Conservation (phyloP, 352 stramenopile species). For the Pythium biforme region DNA sequence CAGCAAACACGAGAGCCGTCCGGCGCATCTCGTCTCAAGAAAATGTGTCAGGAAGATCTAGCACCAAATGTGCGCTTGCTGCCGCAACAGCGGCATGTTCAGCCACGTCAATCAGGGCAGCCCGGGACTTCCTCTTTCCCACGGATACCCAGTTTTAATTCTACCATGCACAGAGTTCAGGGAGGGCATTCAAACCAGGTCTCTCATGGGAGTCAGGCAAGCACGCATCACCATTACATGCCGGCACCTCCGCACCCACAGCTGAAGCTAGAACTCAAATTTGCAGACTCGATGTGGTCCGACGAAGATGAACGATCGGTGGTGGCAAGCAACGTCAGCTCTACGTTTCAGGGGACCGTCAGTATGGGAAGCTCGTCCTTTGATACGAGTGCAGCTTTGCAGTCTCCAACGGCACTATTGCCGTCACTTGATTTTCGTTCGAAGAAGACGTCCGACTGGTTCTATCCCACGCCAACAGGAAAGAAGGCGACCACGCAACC, state of each 20-base stretch:
- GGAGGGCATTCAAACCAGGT: not conserved
- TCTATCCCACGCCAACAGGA: not conserved
- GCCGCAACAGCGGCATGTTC: too few species aligned
- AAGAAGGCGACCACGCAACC: not conserved
- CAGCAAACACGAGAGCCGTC: not conserved
- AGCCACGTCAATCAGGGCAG: too few species aligned
- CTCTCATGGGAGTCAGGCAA: not conserved
- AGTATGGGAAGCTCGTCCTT: not conserved
- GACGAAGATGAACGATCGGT: not conserved
- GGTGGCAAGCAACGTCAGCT: not conserved
- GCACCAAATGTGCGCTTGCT: too few species aligned
- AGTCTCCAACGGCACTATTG: not conserved
- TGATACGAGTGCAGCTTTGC: not conserved
- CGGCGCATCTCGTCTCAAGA: too few species aligned
- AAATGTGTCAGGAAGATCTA: too few species aligned
- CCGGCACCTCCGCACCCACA: not conserved
- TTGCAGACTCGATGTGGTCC: conserved; percentile 1
- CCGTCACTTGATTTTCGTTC: not conserved
- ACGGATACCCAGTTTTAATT: not conserved
- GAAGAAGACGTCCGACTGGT: not conserved
- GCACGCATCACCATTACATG: not conserved
- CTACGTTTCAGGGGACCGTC: not conserved
- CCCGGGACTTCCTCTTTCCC: too few species aligned
- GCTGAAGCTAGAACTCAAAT: not conserved
- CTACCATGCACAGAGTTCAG: not conserved